Percentiles rank a stretch among this genome's conserved stretches.
Evolutionary conservation across 176 grass and related monocot species (phyloP).

Genomic region (Pontederia paniculata): DNA sequence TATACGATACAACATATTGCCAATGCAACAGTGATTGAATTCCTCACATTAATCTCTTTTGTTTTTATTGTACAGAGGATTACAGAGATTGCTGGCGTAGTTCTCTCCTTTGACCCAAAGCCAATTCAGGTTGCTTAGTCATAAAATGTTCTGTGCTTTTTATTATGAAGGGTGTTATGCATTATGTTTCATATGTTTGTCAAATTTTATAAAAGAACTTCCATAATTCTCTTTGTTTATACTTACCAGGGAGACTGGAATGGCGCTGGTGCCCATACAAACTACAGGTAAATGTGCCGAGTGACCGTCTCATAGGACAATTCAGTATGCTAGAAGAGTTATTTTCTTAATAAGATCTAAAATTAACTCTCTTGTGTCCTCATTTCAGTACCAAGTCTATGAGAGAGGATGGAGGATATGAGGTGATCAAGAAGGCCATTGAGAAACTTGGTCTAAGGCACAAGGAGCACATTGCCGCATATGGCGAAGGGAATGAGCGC

Average conservation of each 20-base stretch:
- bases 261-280: constrained; percentile 83
- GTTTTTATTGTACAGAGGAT: constrained; percentile 48
- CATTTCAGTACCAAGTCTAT: constrained; percentile 75
- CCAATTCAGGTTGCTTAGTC: constrained; percentile 48
- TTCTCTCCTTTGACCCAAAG: constrained; percentile 83
- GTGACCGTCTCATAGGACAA: not conserved
- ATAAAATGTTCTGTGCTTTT: not conserved
- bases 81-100: constrained; percentile 87
- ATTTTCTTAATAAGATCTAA: not conserved
- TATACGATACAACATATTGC: not conserved
- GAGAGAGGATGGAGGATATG: constrained; percentile 81
- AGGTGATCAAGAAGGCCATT: constrained; percentile 68
- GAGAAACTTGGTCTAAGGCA: constrained; percentile 69
- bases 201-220: not conserved
- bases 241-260: constrained; percentile 76
- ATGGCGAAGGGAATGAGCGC: constrained; percentile 91
- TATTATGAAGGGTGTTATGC: not conserved
- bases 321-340: not conserved
- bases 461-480: constrained; percentile 82
- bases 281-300: constrained; percentile 76
- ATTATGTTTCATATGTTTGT: not conserved
- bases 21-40: not conserved
- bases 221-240: not conserved
- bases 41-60: not conserved
- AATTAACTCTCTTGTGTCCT: not conserved